A percentile compares a stretch with the other conserved stretches of the same genome.
Conservation (phyloP, 139 green algal genomes). For the Haematococcus lacustris region DNA sequence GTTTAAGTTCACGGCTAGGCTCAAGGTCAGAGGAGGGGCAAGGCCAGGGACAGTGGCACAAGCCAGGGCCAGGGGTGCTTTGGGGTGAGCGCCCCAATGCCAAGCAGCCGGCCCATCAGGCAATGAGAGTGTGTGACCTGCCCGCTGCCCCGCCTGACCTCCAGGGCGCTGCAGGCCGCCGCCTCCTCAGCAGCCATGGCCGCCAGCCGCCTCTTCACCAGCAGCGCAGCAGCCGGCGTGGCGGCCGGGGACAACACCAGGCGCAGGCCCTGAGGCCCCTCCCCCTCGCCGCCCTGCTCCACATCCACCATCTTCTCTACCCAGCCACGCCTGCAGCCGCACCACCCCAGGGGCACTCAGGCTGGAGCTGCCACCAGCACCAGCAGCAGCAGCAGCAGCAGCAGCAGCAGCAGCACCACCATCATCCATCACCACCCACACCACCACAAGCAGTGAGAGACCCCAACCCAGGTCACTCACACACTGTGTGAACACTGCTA, state of each 20-base stretch:
- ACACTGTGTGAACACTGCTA: too few species aligned
- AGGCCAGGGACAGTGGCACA: too few species aligned
- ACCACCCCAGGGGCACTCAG: neutral
- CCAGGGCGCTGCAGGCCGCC: constrained; percentile 30
- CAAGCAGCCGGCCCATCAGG: too few species aligned
- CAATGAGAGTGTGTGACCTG: too few species aligned
- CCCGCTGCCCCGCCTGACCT: too few species aligned
- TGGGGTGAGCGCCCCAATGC: too few species aligned
- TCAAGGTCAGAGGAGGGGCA: too few species aligned
- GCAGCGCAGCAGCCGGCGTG: constrained; percentile 49
- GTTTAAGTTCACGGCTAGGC: neutral
- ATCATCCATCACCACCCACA: too few species aligned
- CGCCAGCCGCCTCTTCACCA: constrained; percentile 62
- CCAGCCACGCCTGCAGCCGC: constrained; percentile 41
- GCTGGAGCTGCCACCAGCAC: neutral
- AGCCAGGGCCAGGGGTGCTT: too few species aligned
- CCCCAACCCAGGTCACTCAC: too few species aligned
- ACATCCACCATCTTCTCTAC: constrained; percentile 80
- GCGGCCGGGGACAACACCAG: constrained; percentile 70
- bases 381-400: neutral
- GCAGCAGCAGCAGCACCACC: too few species aligned
- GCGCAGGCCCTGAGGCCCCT: constrained; percentile 35
- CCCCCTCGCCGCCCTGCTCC: constrained; percentile 16
- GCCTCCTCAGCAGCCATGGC: constrained; percentile 26
- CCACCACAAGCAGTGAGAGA: too few species aligned